Percentiles rank a stretch among this genome's conserved stretches.
These are phyloP conservation scores for Clitopilus hobsonii DNA, from an alignment of 768 basidiomycete species.

Conservation along the genomic window DNA sequence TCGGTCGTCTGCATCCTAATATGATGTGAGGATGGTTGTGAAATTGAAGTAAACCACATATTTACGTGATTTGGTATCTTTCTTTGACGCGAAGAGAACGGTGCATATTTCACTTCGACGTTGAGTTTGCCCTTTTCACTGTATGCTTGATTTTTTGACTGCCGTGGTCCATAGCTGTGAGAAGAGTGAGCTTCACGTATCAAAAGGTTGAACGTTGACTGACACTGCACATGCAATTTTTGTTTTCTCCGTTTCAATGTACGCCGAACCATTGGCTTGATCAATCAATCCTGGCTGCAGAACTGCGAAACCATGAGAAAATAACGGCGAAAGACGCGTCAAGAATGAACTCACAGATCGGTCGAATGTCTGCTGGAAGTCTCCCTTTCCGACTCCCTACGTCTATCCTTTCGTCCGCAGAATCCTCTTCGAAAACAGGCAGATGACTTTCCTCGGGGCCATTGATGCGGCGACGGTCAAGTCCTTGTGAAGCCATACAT, in stretches of 20 bases:
- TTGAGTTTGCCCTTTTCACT: constrained; percentile 87
- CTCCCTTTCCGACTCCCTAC: constrained; percentile 48
- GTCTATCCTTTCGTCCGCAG: constrained; percentile 21
- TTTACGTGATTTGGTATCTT: constrained; percentile 74
- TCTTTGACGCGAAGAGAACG: constrained; percentile 79
- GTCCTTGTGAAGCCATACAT: constrained; percentile 44
- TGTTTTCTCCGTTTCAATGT: constrained; percentile 87
- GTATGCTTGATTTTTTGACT: constrained; percentile 75
- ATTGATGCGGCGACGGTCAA: constrained; percentile 86
- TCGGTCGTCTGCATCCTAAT: constrained; percentile 90
- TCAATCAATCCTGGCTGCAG: constrained; percentile 85
- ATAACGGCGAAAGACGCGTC: constrained; percentile 2
- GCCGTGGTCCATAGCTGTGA: constrained; percentile 76
- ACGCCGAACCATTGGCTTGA: constrained; percentile 95
- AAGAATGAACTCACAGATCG: constrained; percentile 65
- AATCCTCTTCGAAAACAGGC: constrained; percentile 51
- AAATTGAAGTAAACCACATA: constrained; percentile 34
- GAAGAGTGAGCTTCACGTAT: constrained; percentile 7
- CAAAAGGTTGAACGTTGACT: constrained; percentile 24
- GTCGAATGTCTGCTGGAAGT: constrained; percentile 61
- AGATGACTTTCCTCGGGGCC: constrained; percentile 83
- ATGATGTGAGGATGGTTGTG: constrained; percentile 6
- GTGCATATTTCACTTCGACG: constrained; percentile 95
- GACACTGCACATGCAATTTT: constrained; percentile 98
- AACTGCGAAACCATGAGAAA: constrained; percentile 43